Evolutionary conservation across 495 filamentous ascomycete genomes (phyloP).

Genomic region (Entonaema liquescens): DNA sequence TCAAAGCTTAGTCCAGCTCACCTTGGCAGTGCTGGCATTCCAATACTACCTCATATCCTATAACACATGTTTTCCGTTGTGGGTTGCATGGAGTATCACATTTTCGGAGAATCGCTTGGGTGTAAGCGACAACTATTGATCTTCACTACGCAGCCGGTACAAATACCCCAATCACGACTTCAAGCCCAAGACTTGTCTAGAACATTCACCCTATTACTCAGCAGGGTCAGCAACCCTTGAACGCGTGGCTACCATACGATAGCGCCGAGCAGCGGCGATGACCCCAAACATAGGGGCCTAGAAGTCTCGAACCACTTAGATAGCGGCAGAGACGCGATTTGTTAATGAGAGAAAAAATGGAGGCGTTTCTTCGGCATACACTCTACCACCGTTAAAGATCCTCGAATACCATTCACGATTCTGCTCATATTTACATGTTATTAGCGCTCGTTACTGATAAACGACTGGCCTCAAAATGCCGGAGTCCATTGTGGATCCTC

Average conservation of each 20-base stretch:
- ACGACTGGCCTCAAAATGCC: neutral
- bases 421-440: neutral
- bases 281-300: neutral
- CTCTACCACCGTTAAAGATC: neutral
- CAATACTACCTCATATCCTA: neutral
- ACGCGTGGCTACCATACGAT: slow-evolving; percentile 14
- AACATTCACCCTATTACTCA: neutral
- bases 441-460: neutral
- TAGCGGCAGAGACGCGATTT: slow-evolving; percentile 16
- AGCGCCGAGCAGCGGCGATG: neutral
- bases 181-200: neutral
- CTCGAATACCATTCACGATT: neutral
- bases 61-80: no score
- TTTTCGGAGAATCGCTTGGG: neutral
- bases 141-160: neutral
- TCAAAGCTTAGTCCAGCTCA: slow-evolving; percentile 19
- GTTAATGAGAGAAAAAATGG: neutral
- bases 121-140: neutral
- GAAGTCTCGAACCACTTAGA: neutral
- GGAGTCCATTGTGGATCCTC: neutral
- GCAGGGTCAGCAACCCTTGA: neutral
- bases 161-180: neutral
- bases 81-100: no score
- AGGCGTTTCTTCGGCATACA: neutral
- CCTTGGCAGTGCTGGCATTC: slow-evolving; percentile 11